Evolutionary conservation across 345 rosid genomes (phyloP), one percentile per base, ranked within the genome.

Genomic region (Heritiera littoralis): DNA sequence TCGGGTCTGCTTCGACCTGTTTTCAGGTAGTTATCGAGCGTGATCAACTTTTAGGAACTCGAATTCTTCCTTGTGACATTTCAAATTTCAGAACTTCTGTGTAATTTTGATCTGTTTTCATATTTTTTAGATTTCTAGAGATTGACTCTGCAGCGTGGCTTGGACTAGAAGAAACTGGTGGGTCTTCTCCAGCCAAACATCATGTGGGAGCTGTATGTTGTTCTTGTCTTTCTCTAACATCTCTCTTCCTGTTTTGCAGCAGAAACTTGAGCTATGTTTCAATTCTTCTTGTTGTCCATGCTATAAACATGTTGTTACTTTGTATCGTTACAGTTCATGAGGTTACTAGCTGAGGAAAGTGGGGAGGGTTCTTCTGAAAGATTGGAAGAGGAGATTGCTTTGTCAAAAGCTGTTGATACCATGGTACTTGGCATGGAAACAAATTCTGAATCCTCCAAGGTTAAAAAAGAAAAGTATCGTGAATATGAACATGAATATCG

Each of bases 121-220:
- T 59, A 12, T 70, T 46, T 6, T 68, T 67, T 80, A 96, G 99
- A 69, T 89, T 91, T 84, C 87, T 96, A 45, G 92, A 88, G 60
- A 89, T 96, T 45, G 92, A 89, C 23, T 80, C 89, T 0, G 65
- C 85, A 0, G 99, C 98, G 32, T 96, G 98, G 99, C 86, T 72
- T 72, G 99, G 97, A 51, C 88, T 96, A 1, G 97, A 96, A 84
- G 97, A 96, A 84, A 91, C 98, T 35, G 92, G 97, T 65, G 92
- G 88, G 45, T 85, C 92, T 77, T 86, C 92, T 86, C 92, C 93
- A 8, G 90, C 90, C 9, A 94, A 87, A 79, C 85, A 91, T 80
- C 98, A 94, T 83, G 80, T 96, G 72, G 97, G 97, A 78, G 91
- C 97, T 71, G 99, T 96, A 94, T 56, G 97, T 77, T 20, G 63